These are phyloP conservation scores for Boletus sensibilis DNA, from an alignment of 768 basidiomycete species.

Conservation along the genomic window DNA sequence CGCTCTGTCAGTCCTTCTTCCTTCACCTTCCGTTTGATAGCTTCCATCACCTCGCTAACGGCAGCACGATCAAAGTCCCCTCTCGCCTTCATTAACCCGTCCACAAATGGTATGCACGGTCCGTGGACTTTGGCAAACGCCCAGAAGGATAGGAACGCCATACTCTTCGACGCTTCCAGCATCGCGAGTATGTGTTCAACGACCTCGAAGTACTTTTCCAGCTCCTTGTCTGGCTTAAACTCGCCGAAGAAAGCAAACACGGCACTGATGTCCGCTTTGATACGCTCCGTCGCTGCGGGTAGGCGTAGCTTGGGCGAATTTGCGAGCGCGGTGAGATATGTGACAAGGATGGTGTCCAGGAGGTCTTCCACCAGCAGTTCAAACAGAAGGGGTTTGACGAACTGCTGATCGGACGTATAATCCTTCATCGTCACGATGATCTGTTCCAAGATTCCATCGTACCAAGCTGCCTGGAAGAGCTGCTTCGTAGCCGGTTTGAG, in stretches of 20 bases:
- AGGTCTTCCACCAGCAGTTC: conserved; percentile 93
- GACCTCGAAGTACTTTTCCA: conserved; percentile 83
- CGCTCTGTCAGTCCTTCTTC: conserved; percentile 84
- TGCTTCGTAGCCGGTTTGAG: conserved; percentile 82
- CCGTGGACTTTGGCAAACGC: conserved; percentile 92
- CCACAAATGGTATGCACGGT: conserved; percentile 88
- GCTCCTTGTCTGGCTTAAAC: conserved; percentile 73
- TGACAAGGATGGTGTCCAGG: conserved; percentile 84
- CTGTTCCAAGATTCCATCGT: conserved; percentile 83
- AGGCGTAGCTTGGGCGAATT: conserved; percentile 84
- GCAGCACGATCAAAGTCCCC: conserved; percentile 89
- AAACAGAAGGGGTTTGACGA: conserved; percentile 86
- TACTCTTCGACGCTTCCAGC: conserved; percentile 81
- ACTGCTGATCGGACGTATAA: conserved; percentile 92
- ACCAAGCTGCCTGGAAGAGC: conserved; percentile 86
- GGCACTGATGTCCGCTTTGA: conserved; percentile 76
- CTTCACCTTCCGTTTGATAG: conserved; percentile 87
- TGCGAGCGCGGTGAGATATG: conserved; percentile 84
- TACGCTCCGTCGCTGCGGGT: conserved; percentile 79
- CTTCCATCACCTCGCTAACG: conserved; percentile 90
- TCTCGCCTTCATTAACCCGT: conserved; percentile 83
- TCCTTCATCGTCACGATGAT: conserved; percentile 95
- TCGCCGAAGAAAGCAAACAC: conserved; percentile 79
- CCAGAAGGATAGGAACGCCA: conserved; percentile 93
- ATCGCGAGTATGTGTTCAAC: conserved; percentile 80